Evolutionary conservation across 1,139 yeast species (phyloP), one percentile per base, ranked within the genome.

Genomic region (Kazachstania sp.): DNA sequence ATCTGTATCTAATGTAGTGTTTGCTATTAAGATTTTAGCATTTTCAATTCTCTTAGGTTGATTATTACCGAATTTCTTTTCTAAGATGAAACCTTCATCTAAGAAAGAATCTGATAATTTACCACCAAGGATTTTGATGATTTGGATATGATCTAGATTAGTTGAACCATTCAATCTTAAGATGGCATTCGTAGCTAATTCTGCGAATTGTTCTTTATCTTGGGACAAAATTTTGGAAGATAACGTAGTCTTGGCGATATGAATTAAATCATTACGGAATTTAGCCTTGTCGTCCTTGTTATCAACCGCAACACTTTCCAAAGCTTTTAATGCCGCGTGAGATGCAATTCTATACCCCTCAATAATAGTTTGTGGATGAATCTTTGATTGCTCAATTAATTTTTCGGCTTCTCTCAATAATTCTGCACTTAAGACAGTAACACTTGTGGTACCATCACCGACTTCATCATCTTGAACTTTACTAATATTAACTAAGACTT

Each of bases 401-500:
- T 83, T 83, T 69, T 94, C 98, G 32, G 98, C 97, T 70, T 94
- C 97, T 64, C 95, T 80, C 57, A 92, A 75, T 52, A 92, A 74
- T 68, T 92, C 98, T 13, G 97, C 92, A 45, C 94, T 79, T 49
- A 92, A 72, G 13, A 92, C 97, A 0, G 97, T 88, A 32, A 92
- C 99, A n/a, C 96, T 86, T 0, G 99, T 92, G 41, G 99, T 92
- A 55, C 99, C 99, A 67, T 92, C 99, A 48, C 99, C 98, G 60
- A 92, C 95, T 67, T 92, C 97, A 65, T 92, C 97, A 64, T 92
- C 99, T 72, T 92, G 99, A 36, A 92, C 97, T 68, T 92, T 92
- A 46, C 97, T 83, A 52, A 92, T 85, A 66, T 92, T 92, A 35
- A 94, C 98, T 59, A 92, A 74, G 9, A 94, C 98, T 65, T 92